phyloP scores from a whole-genome alignment of 441 rosid genomes.

The Populus hybrid region DNA sequence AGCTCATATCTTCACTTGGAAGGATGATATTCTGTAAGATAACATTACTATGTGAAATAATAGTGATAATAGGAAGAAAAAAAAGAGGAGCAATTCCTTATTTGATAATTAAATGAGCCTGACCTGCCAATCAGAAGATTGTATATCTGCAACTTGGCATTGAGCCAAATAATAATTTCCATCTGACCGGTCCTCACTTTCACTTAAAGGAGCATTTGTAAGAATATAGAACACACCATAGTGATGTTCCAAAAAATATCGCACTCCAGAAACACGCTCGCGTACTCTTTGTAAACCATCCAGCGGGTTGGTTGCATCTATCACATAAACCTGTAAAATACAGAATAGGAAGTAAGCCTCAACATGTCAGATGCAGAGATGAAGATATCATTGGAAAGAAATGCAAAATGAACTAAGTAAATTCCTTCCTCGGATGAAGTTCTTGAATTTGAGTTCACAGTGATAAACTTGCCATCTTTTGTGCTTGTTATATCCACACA shows the following conservation, averaged over 20 bases:
- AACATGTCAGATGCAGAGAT: slow-evolving; percentile 5
- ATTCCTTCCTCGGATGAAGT: slow-evolving; percentile 93
- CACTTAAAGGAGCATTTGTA: slow-evolving; percentile 64
- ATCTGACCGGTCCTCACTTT: slow-evolving; percentile 29
- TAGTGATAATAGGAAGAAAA: not conserved
- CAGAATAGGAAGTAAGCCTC: slow-evolving; percentile 23
- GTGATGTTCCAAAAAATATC: slow-evolving; percentile 82
- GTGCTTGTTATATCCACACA: slow-evolving; percentile 90
- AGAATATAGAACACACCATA: slow-evolving; percentile 66
- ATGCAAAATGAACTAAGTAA: slow-evolving; percentile 29
- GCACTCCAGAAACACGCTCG: slow-evolving; percentile 62
- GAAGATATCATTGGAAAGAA: slow-evolving; percentile 10
- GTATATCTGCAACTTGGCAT: slow-evolving; percentile 48
- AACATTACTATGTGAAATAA: slow-evolving; percentile 11
- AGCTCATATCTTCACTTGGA: slow-evolving; percentile 55
- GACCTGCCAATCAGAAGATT: slow-evolving; percentile 62
- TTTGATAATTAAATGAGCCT: not conserved
- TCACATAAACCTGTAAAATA: slow-evolving; percentile 62
- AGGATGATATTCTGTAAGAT: slow-evolving; percentile 50
- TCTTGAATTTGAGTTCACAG: slow-evolving; percentile 94
- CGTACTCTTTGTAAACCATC: slow-evolving; percentile 51
- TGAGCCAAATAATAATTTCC: slow-evolving; percentile 63
- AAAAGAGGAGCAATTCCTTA: slow-evolving; percentile 4
- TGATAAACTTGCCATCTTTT: slow-evolving; percentile 92
- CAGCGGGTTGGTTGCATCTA: slow-evolving; percentile 55